phyloP scores from a whole-genome alignment of 1,139 yeast genomes.

The Yamadazyma kanchanaburiensis region DNA sequence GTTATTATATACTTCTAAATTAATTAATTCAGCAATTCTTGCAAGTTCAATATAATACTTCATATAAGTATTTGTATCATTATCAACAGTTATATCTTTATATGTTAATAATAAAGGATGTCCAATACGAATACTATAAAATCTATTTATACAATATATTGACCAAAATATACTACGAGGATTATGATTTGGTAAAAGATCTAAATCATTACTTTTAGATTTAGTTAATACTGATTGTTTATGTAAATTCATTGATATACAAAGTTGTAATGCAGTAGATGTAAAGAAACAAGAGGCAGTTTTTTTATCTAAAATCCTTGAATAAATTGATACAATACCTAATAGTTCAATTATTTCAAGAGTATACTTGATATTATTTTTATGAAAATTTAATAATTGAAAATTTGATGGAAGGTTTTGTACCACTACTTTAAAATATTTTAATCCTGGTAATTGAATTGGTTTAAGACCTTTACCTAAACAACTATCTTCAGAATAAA shows the following conservation, averaged over 20 bases:
- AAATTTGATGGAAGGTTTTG: conserved; percentile 19
- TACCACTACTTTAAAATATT: conserved; percentile 19
- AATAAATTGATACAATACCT: conserved; percentile 23
- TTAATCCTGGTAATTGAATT: conserved; percentile 17
- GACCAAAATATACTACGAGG: conserved; percentile 22
- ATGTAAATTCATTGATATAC: conserved; percentile 25
- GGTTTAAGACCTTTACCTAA: conserved; percentile 5
- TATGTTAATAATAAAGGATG: conserved; percentile 21
- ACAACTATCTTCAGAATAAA: conserved; percentile 15
- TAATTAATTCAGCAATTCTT: conserved; percentile 21
- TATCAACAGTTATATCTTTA: conserved; percentile 15
- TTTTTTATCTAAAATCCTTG: conserved; percentile 25
- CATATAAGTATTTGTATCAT: conserved; percentile 12
- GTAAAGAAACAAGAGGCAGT: conserved; percentile 23
- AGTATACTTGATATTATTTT: conserved; percentile 10
- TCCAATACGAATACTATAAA: conserved; percentile 22
- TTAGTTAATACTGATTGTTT: conserved; percentile 12
- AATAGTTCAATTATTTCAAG: conserved; percentile 23
- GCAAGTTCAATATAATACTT: conserved; percentile 22
- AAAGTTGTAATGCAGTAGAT: conserved; percentile 22
- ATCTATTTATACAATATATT: conserved; percentile 26
- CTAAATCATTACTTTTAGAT: conserved; percentile 4
- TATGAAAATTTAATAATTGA: conserved; percentile 13
- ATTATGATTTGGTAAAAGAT: conserved; percentile 7
- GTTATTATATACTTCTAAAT: conserved; percentile 18